Evolutionary conservation across 345 rosid genomes (phyloP), one percentile per base, ranked within the genome.

Genomic region (Boechera retrofracta): DNA sequence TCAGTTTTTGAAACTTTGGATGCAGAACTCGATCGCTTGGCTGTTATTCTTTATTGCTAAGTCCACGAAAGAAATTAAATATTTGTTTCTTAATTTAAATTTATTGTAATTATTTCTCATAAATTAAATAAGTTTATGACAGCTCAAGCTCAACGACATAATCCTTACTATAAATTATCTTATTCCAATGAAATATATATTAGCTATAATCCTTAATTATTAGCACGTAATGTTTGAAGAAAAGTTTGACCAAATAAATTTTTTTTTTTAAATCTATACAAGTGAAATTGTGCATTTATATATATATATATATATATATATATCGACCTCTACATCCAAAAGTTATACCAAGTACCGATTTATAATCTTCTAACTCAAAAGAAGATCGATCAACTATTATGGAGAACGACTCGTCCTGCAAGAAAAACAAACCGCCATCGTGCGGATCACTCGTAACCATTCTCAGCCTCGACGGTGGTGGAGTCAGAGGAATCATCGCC

Each of bases 391-490:
- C 31, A 70, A 63, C 16, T 33, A 70, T 38, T 10, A 77, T 83
- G 84, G 78, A 64, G 73, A 38, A 44, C 15, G 63, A 18, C 28
- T 10, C 61, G 13, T 21, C 72, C 3, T 44, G 7, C 26, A 33
- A 39, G 24, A 61, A 18, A 32, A 71, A 71, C 70, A 81, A 54
- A 39, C 86, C 90, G 15, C 90, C 95, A 5, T 47, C 62, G 7
- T 76, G 35, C 39, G 97, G 95, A 16, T 70, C 81, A 2, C 91
- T 88, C 8, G 75, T 87, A 15, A 87, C 97, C 6, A 49, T 89
- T 55, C 88, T 92, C 11, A 88, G 97, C 61, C 70, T 92, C 21
- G 97, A 92, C 51, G 97, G 95, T 7, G 97, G 97, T 26, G 95
- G 91, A 21, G 71, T 92, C 31, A 57, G 88, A 76, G 95, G 93